A percentile compares a stretch with the other conserved stretches of the same genome.
These are phyloP conservation scores for Pezicula radicicola DNA, from an alignment of 2,329 filamentous ascomycete genomes.

Conservation along the genomic window DNA sequence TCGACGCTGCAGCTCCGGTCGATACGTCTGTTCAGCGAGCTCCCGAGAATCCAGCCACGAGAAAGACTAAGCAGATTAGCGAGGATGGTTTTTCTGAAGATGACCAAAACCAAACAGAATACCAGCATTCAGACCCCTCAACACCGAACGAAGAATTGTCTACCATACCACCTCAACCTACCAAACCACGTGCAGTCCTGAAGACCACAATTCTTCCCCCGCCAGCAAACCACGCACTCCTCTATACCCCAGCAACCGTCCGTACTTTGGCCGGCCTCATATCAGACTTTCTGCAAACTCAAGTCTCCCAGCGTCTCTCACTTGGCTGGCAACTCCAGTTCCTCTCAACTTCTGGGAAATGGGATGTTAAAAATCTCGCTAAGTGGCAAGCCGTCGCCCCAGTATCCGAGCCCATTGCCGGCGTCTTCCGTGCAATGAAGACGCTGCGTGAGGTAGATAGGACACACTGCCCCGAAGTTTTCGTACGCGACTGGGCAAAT, in stretches of 20 bases:
- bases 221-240: conserved; percentile 78
- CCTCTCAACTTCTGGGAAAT: conserved; percentile 86
- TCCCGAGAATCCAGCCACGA: conserved; percentile 20
- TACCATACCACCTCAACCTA: conserved; percentile 44
- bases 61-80: conserved; percentile 33
- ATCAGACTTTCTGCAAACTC: conserved; percentile 72
- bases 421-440: conserved; percentile 85
- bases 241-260: conserved; percentile 75
- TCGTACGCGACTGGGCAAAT: conserved; percentile 64
- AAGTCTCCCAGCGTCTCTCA: conserved; percentile 74
- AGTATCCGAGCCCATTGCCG: conserved; percentile 74
- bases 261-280: conserved; percentile 78
- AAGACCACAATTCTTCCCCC: conserved; percentile 69
- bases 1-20: conserved; percentile 47
- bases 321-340: conserved; percentile 90
- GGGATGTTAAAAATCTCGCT: conserved; percentile 93
- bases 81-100: conserved; percentile 34
- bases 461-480: conserved; percentile 70
- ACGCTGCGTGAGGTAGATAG: conserved; percentile 89
- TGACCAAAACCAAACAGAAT: conserved; percentile 30
- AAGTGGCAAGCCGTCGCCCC: conserved; percentile 84
- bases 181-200: conserved; percentile 51
- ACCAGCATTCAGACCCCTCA: conserved; percentile 40
- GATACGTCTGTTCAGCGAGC: conserved; percentile 24
- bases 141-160: conserved; percentile 40